Evolutionary conservation across 805 yeast genomes (phyloP), one percentile per base, ranked within the genome.

Genomic region (Myxozyma neotropica): DNA sequence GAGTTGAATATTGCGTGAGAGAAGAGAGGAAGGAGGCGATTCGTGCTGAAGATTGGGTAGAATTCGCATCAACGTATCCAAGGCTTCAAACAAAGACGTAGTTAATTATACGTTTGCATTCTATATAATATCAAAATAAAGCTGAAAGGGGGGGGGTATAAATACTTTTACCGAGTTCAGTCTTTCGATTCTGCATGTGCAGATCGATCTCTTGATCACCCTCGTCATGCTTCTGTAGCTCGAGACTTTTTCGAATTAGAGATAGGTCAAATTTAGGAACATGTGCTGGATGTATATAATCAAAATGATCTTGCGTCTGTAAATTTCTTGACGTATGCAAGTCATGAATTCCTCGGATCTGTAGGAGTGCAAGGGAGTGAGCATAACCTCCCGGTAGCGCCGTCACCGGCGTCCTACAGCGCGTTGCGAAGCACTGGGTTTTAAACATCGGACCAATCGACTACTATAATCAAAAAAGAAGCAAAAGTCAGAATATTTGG

Each of bases 1-100:
- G 3, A 62, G 66, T 24, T 60, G 66, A 27, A 62, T 56, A 21
- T 56, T 51, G 27, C 65, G 57, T 1, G 66, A 62, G 29, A 62
- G 53, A 1, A 59, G 44, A 1, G 59, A 56, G 8, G 58, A 17
- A 13, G 66, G 66, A 10, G 59, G 61, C 2, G 35, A 15, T 33
- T 52, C 58, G 23, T 54, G 60, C 39, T 58, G 66, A 1, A 62
- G 56, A 19, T 60, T 55, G 44, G 66, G 66, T 2, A 62, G 56
- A 5, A 62, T 24, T 7, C 52, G 44, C 27, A 46, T 26, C 27
- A 61, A 33, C 24, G 50, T 58, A 21, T 61, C 65, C 13, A 61
- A 58, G 4, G 65, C 64, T 60, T 44, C n/a, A 17, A 2, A 4
- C 15, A 6, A 8, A 7, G 17, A 12, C 40, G 8, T 21, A 24